Base-by-base conservation (phyloP, 768 basidiomycete species). In the Galerina sulciceps region DNA sequence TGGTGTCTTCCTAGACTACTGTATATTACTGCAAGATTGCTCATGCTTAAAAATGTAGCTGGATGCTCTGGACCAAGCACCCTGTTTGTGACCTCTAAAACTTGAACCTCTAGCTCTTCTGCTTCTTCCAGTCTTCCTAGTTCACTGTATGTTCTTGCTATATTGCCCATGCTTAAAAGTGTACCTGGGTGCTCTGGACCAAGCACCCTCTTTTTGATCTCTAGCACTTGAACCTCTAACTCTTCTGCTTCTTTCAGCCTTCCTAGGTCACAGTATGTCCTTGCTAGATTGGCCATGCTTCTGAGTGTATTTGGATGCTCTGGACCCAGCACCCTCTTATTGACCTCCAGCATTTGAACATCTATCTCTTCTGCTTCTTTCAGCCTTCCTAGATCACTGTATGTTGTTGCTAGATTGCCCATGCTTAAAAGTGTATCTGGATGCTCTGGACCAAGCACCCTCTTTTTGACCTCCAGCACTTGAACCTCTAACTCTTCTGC, bases 111-210 rank as follows among this genome's bases (percentile, higher is more conserved):
- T 1, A 52, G 10, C 9, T 42, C 18, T 23, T 52, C 50, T 26
- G 50, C 36, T 40, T 52, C 20, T 20, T 18, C 23, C 34, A 8
- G 13, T 8, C 38, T 23, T 10, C 37, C 18, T 22, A 20, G 37
- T 3, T 20, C 40, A 20, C 11, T 10, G 6, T 47, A 55, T 5
- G 15, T 58, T 11, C 0, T 2, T 38, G 60, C 55, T 14, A 57
- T 34, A n/a, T 52, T 42, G 13, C n/a, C 10, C 35, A 61, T 61
- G 49, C 26, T 49, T 14, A 3, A 8, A 10, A 60, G 23, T 26
- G 45, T 55, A 23, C 59, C 6, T 48, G 34, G 47, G 23, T 59
- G 61, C 34, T 56, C 46, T 46, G 9, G 17, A 10, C 60, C 61
- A 22, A 59, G 43, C n/a, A 37, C 13, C 11, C 20, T 44, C 22